Percentiles rank a stretch among this genome's conserved stretches.
phyloP scores from a whole-genome alignment of 23 red algal genomes.

The Gracilaria vermiculophylla region DNA sequence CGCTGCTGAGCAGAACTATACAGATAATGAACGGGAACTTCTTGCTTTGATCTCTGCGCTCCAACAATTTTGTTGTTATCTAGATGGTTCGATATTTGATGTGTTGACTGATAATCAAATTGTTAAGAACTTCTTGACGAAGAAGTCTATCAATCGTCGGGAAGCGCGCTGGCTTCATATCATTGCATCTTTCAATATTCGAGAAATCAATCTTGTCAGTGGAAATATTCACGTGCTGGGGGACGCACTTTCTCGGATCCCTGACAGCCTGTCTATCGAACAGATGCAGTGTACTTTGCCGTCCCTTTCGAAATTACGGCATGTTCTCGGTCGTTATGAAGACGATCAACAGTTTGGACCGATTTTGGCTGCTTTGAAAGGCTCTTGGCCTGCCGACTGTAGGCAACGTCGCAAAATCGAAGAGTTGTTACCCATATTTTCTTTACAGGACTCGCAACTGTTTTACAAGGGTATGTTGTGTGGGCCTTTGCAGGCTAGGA shows the following conservation, averaged over 20 bases:
- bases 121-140: slow-evolving; percentile 20
- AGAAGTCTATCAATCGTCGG: background rate
- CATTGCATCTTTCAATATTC: background rate
- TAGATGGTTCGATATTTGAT: slow-evolving; percentile 28
- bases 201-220: background rate
- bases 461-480: slow-evolving; percentile 3
- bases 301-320: no score
- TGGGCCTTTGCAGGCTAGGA: background rate
- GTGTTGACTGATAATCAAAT: slow-evolving; percentile 35
- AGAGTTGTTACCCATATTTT: slow-evolving; percentile 1
- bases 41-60: background rate
- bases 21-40: slow-evolving; percentile 6
- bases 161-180: slow-evolving; percentile 9
- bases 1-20: slow-evolving; percentile 10
- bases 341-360: no score
- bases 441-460: background rate
- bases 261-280: background rate
- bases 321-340: no score
- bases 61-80: slow-evolving; percentile 5
- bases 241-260: background rate
- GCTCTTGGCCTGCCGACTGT: no score
- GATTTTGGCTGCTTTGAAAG: no score
- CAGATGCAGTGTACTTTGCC: no score
- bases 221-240: slow-evolving; percentile 33
- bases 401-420: background rate